Conservation (phyloP, 2,329 filamentous ascomycete genomes). For the Curvularia hawaiiensis region DNA sequence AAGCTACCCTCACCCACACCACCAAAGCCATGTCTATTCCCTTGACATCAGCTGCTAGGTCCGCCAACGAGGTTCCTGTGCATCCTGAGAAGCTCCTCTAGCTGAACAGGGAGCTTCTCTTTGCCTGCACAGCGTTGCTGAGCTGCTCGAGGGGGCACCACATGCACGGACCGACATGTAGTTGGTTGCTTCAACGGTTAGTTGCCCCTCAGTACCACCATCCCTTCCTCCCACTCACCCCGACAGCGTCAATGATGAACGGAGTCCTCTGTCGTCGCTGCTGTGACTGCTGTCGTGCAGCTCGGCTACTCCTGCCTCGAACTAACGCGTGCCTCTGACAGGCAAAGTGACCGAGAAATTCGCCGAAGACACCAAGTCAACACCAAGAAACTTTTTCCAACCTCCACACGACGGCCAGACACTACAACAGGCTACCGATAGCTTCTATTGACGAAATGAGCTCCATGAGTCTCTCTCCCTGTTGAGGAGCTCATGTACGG, state of each 20-base stretch:
- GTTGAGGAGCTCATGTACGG: neutral
- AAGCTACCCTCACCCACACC: neutral
- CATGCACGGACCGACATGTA: conserved; percentile 6
- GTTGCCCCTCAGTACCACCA: neutral
- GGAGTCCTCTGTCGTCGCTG: neutral
- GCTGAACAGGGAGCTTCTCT: neutral
- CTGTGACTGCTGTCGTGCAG: neutral
- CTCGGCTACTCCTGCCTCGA: neutral
- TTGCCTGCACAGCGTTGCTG: neutral
- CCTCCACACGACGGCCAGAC: neutral
- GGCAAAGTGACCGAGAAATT: conserved; percentile 1
- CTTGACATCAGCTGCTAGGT: neutral
- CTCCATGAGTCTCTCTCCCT: neutral
- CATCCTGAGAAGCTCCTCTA: neutral
- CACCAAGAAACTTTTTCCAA: neutral
- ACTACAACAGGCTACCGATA: neutral
- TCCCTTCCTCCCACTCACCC: neutral
- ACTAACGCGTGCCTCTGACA: neutral
- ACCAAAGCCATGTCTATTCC: neutral
- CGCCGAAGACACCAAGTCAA: conserved; percentile 7
- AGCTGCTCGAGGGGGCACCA: neutral
- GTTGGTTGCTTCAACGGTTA: conserved; percentile 5
- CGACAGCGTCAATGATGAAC: neutral
- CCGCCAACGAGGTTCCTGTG: neutral
- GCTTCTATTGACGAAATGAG: neutral